Evolutionary conservation across 768 basidiomycete genomes (phyloP), one percentile per base, ranked within the genome.

Genomic region (Leccinum olivaceopallidum): DNA sequence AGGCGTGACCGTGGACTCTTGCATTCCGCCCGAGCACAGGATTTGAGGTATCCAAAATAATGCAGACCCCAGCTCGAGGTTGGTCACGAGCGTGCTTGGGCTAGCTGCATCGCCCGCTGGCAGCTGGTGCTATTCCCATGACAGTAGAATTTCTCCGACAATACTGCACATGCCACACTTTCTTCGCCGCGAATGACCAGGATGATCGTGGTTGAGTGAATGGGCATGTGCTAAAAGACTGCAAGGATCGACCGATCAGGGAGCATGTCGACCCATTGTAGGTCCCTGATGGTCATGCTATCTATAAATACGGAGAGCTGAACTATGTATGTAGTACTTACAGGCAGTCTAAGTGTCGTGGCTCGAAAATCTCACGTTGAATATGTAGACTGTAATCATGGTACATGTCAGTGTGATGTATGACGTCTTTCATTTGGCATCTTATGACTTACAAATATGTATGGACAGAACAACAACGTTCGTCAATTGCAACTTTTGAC

Each of bases 111-210:
- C 44, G 20, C 44, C 20, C 12, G 44, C 44, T 47, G 20, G 20
- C n/a, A 47, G 20, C 10, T 47, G 44, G 20, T 2, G 32, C 18
- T 37, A 52, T 64, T 67, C 50, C 57, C 59, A 65, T 56, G 52
- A 36, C 34, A 36, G 59, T 20, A 20, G 22, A 16, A 18, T 57
- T 53, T 55, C 18, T 30, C 55, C 57, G 24, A 36, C 20, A 14
- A 24, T 2, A 30, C 13, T 6, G 7, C 42, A 0, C n/a, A 20
- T 55, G 18, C 30, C 30, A 30, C 34, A 7, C 13, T 7, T 13
- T 37, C 3, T n/a, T 49, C 22, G n/a, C 24, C 4, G 42, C 10
- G 30, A n/a, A 49, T 18, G 42, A 13, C 42, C 8, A n/a, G n/a
- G n/a, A 37, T 24, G 34, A 18, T 47, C 16, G 34, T 22, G 26